Evolutionary conservation across 169 alveolate genomes (phyloP).

Genomic region (Eimeria brunetti): DNA sequence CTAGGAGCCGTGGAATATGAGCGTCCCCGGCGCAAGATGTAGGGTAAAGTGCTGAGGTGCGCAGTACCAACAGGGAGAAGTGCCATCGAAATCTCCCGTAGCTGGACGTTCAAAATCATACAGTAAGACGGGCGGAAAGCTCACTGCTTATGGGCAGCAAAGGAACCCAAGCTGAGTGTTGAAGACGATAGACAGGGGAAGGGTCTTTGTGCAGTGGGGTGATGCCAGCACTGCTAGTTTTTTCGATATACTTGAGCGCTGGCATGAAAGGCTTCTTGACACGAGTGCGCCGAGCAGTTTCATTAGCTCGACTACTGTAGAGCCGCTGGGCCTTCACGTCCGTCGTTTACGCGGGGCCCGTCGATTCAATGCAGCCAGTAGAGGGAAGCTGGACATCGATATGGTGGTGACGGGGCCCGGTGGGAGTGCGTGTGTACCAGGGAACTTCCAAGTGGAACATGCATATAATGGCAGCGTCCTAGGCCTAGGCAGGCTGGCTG

Average conservation of each 20-base stretch:
- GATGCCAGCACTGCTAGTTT: not conserved
- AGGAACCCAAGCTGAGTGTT: not conserved
- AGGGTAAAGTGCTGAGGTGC: not conserved
- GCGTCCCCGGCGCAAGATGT: not conserved
- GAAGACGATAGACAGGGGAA: not conserved
- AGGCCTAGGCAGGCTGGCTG: too few relatives aligned
- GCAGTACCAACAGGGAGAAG: not conserved
- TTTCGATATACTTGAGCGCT: too few relatives aligned
- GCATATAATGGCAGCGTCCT: too few relatives aligned
- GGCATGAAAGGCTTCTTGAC: not conserved
- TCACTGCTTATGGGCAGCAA: not conserved
- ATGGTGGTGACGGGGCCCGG: too few relatives aligned
- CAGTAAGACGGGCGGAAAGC: not conserved
- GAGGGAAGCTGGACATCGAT: not conserved
- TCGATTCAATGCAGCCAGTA: not conserved
- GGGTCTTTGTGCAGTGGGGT: not conserved
- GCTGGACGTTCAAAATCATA: not conserved
- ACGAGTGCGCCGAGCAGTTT: not conserved
- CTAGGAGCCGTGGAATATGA: not conserved
- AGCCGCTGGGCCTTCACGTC: not conserved
- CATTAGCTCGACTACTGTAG: not conserved
- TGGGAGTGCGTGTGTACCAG: too few relatives aligned
- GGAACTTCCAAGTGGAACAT: too few relatives aligned
- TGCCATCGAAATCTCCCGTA: not conserved
- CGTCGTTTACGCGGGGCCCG: not conserved